These are phyloP conservation scores for Alternaria angustiovoidea DNA, from an alignment of 2,329 filamentous ascomycete genomes.

Conservation along the genomic window DNA sequence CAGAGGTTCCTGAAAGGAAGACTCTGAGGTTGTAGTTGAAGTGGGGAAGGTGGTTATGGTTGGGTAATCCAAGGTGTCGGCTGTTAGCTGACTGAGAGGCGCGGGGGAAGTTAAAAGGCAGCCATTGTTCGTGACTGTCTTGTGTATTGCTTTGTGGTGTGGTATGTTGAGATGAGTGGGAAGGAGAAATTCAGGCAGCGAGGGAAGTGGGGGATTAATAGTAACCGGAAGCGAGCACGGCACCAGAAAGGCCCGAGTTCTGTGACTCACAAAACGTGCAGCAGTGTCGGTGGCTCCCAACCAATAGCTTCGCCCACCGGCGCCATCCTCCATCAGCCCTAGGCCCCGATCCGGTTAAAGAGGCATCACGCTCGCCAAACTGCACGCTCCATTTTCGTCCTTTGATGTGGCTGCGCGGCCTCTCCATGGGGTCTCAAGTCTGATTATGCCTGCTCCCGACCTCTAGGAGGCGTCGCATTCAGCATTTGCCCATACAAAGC, in stretches of 20 bases:
- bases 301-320: constrained; percentile 17
- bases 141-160: constrained; percentile 29
- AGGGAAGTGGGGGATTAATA: constrained; percentile 39
- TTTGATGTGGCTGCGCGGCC: neutral
- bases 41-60: constrained; percentile 33
- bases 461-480: neutral
- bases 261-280: constrained; percentile 33
- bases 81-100: constrained; percentile 34
- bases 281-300: constrained; percentile 16
- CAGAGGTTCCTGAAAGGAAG: constrained; percentile 61
- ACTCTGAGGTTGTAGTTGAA: constrained; percentile 47
- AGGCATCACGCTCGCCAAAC: constrained; percentile 9
- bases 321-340: constrained; percentile 25
- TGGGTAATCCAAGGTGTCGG: constrained; percentile 45
- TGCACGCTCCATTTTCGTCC: neutral
- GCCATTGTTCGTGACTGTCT: constrained; percentile 51
- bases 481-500: neutral
- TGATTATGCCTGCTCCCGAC: neutral
- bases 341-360: constrained; percentile 9
- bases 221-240: constrained; percentile 29
- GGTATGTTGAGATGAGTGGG: constrained; percentile 29
- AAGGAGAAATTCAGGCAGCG: constrained; percentile 44
- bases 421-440: neutral
- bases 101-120: constrained; percentile 48
- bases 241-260: constrained; percentile 15